Base-by-base conservation (phyloP, 2,329 filamentous ascomycete genomes). In the Westerdykella aurantiaca region DNA sequence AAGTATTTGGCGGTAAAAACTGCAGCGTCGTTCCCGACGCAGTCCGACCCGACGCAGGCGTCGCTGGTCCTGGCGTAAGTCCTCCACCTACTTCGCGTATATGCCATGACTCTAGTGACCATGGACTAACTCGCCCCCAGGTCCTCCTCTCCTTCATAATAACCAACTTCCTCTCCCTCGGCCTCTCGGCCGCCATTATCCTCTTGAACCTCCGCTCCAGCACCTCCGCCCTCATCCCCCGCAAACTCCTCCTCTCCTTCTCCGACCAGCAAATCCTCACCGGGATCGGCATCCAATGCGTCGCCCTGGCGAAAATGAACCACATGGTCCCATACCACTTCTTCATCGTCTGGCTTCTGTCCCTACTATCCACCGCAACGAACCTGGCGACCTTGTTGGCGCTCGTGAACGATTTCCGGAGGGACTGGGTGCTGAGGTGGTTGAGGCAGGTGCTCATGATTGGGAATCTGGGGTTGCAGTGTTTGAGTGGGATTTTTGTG, bases 301-400 rank as follows among this genome's bases (percentile, higher is more conserved):
- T 85, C 18, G 82, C 78, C 0, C 73, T 86, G 1, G 77, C 77
- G 4, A 80, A 81, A 56, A 75, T 78, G 57, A 66, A 73, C 37
- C 69, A 70, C 5, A 75, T 85, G 60, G 73, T 82, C 0, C 75
- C 80, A 0, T 86, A 86, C 59, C 82, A 86, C 64, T 84, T 85
- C 69, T 85, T 85, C 68, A 74, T 85, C 43, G 77, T 85, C 51
- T 85, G 81, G 82, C 81, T 84, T 69, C 68, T 85, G 2, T 80
- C 79, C 0, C 65, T 83, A 11, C 70, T 85, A 6, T 80, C 80
- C 13, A 83, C 80, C 50, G 78, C 80, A 1, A 83, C 82, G 2
- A 82, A 85, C 61, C 81, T 83, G 46, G 73, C 79, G 4, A 80
- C 81, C 0, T 68, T 85, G 13, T 71, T 85, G n/a, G 80, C 79